These are phyloP conservation scores for Didymosphaeria variabile DNA, from an alignment of 2,329 filamentous ascomycete genomes.

Conservation along the genomic window DNA sequence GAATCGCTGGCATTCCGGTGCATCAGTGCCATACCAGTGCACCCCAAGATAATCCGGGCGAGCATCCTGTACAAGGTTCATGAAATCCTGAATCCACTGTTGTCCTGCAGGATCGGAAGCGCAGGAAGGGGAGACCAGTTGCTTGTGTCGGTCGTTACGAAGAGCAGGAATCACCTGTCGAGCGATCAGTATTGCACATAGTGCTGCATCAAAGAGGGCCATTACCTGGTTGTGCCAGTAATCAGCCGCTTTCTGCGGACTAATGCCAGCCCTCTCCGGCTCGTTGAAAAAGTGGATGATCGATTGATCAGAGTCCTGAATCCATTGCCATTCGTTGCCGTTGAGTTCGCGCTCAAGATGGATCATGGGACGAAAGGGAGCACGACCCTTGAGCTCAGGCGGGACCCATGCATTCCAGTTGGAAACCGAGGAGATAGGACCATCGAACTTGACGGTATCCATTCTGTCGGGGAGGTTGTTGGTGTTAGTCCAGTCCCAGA, in stretches of 20 bases:
- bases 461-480: slow-evolving; percentile 29
- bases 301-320: slow-evolving; percentile 38
- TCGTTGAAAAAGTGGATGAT: slow-evolving; percentile 59
- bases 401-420: slow-evolving; percentile 57
- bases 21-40: slow-evolving; percentile 55
- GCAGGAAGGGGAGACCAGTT: slow-evolving; percentile 53
- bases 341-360: slow-evolving; percentile 49
- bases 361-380: slow-evolving; percentile 56
- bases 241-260: slow-evolving; percentile 47
- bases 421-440: slow-evolving; percentile 43
- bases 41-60: slow-evolving; percentile 55
- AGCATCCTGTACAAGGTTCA: slow-evolving; percentile 46
- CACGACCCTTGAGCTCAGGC: slow-evolving; percentile 47
- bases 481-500: slow-evolving; percentile 25
- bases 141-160: slow-evolving; percentile 36
- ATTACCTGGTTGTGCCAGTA: slow-evolving; percentile 51
- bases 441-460: slow-evolving; percentile 43
- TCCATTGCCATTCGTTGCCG: slow-evolving; percentile 51
- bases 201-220: background rate
- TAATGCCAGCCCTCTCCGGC: slow-evolving; percentile 53
- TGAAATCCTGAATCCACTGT: slow-evolving; percentile 55
- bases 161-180: slow-evolving; percentile 43
- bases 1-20: slow-evolving; percentile 48
- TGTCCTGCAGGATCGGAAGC: slow-evolving; percentile 51
- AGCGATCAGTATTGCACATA: background rate